These are phyloP conservation scores for Fistulifera solaris DNA, from an alignment of 108 stramenopile genomes.

Conservation along the genomic window DNA sequence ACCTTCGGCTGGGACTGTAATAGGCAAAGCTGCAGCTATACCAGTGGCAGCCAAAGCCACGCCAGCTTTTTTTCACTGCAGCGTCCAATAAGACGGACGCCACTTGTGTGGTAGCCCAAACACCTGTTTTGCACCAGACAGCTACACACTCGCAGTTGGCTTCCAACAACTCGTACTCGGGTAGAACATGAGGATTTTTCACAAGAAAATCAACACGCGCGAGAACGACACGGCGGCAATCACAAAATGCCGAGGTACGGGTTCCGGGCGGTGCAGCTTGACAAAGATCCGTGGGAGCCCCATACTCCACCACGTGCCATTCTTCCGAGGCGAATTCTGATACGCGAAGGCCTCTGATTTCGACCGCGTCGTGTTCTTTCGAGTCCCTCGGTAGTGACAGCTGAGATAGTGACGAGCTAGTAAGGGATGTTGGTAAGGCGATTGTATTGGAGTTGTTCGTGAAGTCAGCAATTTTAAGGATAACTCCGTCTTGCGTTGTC, in stretches of 20 bases:
- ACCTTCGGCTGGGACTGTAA: conserved; percentile 70
- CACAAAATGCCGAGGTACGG: conserved; percentile 7
- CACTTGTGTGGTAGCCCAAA: conserved; percentile 49
- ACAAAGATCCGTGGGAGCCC: conserved; percentile 1
- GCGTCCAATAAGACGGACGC: conserved; percentile 29
- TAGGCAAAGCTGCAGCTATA: conserved; percentile 38
- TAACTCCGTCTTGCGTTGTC: neutral
- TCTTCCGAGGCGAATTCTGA: conserved; percentile 16
- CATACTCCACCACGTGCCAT: conserved; percentile 39
- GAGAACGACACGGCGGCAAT: conserved; percentile 24
- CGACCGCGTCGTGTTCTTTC: no score
- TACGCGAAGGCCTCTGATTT: no score
- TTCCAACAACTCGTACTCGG: conserved; percentile 55
- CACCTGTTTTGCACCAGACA: conserved; percentile 63
- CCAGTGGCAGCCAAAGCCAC: conserved; percentile 51
- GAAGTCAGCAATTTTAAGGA: conserved; percentile 6
- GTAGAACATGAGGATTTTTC: conserved; percentile 31
- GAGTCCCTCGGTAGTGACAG: no score
- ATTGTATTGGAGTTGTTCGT: neutral
- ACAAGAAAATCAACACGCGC: conserved; percentile 40
- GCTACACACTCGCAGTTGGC: conserved; percentile 81
- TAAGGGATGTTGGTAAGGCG: neutral
- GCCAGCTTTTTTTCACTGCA: conserved; percentile 64
- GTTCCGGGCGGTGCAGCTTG: conserved; percentile 23
- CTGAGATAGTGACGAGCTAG: conserved; percentile 4